Evolutionary conservation across 495 filamentous ascomycete species (phyloP), one percentile per base, ranked within the genome.

Genomic region (Amniculicola lignicola): DNA sequence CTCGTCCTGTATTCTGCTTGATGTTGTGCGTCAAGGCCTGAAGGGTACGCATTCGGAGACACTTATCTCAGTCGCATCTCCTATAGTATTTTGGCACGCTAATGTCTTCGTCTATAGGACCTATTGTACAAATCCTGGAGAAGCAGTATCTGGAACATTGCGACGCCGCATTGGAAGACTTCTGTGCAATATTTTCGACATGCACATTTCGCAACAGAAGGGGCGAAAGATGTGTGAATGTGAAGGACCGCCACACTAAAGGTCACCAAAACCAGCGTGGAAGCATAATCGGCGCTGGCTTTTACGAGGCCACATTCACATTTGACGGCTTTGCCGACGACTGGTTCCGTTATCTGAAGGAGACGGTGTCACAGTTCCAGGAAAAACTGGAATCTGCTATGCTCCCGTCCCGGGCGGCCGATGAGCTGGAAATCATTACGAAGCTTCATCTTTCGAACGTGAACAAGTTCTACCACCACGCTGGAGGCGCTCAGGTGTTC

Each of bases 1-100:
- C 15, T 46, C 59, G 4, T 57, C 53, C 4, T 57, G 54, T 24
- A 57, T 62, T 21, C 47, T 62, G 53, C 33, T 62, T 2, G 59
- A 62, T 42, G 38, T 40, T 2, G 29, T 47, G 12, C 53, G 59
- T 10, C 52, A 49, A 19, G 27, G 53, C 22, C 16, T 62, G 22
- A 46, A 49, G 53, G 58, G 51, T 51, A 24, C 22, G 16, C 21
- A 11, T 43, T 14, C 3, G 1, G 15, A 27, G 21, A 1, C 29
- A 21, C 15, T 15, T 19, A 18, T 12, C 7, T 7, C 14, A 15
- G 3, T 15, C 23, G 54, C 27, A 52, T 54, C 9, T 15, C 53
- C 2, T 47, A 57, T 19, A n/a, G 47, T 15, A 51, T 62, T 7
- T 46, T 62, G 23, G 51, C 52, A n/a, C n/a, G n/a, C n/a, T n/a